phyloP scores from a whole-genome alignment of 108 stramenopile species.

The Discostella stelligeroides region DNA sequence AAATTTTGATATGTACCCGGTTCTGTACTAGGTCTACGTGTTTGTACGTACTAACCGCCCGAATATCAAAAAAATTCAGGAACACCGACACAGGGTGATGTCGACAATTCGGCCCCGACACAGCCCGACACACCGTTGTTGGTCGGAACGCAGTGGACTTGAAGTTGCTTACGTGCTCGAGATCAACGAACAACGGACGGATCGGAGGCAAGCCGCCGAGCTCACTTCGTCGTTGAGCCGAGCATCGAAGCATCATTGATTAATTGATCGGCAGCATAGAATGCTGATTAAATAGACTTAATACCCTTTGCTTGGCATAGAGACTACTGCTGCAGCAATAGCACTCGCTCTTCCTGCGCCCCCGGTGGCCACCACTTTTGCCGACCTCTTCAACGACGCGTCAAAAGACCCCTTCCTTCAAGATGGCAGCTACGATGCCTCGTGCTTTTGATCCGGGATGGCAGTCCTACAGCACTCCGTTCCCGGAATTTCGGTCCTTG shows the following conservation, averaged over 20 bases:
- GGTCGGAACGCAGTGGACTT: conserved; percentile 5
- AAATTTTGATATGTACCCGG: too few relatives aligned
- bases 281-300: background rate
- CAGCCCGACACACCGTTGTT: conserved; percentile 6
- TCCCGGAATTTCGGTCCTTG: background rate
- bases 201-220: background rate
- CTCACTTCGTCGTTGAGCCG: conserved; percentile 1
- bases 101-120: too few relatives aligned
- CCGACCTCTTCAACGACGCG: conserved; percentile 8
- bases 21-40: too few relatives aligned
- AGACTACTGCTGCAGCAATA: background rate
- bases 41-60: too few relatives aligned
- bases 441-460: background rate
- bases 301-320: background rate
- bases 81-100: too few relatives aligned
- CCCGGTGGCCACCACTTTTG: background rate
- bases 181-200: background rate
- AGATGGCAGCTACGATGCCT: background rate
- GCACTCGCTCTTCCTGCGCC: background rate
- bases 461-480: background rate
- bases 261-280: background rate
- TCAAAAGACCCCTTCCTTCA: background rate
- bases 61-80: too few relatives aligned
- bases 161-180: background rate
- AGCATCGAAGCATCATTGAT: background rate